Base-by-base conservation (phyloP, 495 filamentous ascomycete species). In the Penicillium canescens region DNA sequence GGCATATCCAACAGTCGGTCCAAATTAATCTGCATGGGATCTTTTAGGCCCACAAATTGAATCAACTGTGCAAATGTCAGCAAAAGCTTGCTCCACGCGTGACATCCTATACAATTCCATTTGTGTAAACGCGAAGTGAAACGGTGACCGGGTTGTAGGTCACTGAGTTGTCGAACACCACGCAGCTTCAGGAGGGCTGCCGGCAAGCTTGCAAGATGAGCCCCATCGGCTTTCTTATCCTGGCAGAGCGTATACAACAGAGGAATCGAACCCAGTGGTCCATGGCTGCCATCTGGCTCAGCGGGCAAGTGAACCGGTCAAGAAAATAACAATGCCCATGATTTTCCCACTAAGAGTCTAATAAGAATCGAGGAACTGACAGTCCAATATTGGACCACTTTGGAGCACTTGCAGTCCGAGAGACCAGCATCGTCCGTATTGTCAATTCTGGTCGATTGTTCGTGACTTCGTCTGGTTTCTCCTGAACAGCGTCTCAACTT, bases 71-170 rank as follows among this genome's bases (percentile, higher is more conserved):
- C 12, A 40, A 2, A 12, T 31, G 12, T 60, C 18, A 60, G 52
- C 33, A 33, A n/a, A 12, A 12, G 20, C 14, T 14, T 9, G 24
- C 5, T n/a, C 28, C 10, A 20, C 18, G 14, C 14, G 6, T 26
- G n/a, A 3, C 16, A 41, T 36, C 3, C 31, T 42, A 39, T 35
- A 60, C 57, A 41, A 55, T 46, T 26, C 57, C 46, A 55, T 46
- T 26, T 60, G 57, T n/a, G 57, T 52, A 44, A 50, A 55, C 2
- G 57, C 57, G 40, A 60, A 60, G 54, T 60, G 48, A 33, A 60
- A 60, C 10, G 52, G 31, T 40, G 50, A 60, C 26, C 51, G 56
- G 12, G 51, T 55, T 42, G 53, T 42, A 12, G 48, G 53, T 53
- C 43, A 28, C 39, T 46, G 40, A 55, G 35, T 20, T 53, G 52